Evolutionary conservation across 441 rosid genomes (phyloP).

Genomic region (Mallotus repandus): DNA sequence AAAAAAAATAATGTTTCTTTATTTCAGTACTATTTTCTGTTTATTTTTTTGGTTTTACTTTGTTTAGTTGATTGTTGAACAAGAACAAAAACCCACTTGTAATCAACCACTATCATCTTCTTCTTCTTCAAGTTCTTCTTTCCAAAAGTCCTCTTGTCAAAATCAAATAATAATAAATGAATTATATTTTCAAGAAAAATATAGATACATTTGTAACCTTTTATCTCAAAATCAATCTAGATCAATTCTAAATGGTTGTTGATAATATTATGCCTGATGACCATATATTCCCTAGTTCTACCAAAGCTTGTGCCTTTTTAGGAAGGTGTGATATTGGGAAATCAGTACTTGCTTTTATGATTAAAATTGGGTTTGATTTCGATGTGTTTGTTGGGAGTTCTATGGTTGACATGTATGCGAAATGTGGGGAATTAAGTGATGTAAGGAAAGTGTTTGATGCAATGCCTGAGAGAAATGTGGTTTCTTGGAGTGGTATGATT

Average conservation of each 20-base stretch:
- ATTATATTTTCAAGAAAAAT: conserved; percentile 34
- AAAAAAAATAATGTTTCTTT: too few relatives aligned
- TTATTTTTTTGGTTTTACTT: too few relatives aligned
- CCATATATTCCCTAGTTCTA: conserved; percentile 70
- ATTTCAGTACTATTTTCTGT: too few relatives aligned
- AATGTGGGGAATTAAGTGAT: conserved; percentile 53
- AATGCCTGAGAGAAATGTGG: conserved; percentile 82
- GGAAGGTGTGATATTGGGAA: conserved; percentile 52
- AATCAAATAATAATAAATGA: conserved; percentile 23
- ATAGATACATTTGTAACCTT: conserved; percentile 49
- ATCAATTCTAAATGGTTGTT: conserved; percentile 51
- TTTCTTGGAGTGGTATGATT: conserved; percentile 94
- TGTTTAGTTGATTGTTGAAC: too few relatives aligned
- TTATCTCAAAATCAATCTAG: conserved; percentile 51
- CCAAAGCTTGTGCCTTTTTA: conserved; percentile 69
- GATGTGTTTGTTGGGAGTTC: conserved; percentile 87
- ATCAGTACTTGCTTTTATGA: conserved; percentile 58
- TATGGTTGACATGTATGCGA: conserved; percentile 74
- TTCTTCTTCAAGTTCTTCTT: not conserved
- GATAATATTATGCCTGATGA: conserved; percentile 54
- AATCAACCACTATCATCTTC: conserved; percentile 5
- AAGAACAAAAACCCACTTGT: conserved; percentile 3
- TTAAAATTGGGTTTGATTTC: conserved; percentile 55
- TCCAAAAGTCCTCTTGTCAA: conserved; percentile 10
- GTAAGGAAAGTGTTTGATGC: conserved; percentile 59